A percentile compares a stretch with the other conserved stretches of the same genome.
Conservation (phyloP, 345 rosid species). For the Citrus reticulata region DNA sequence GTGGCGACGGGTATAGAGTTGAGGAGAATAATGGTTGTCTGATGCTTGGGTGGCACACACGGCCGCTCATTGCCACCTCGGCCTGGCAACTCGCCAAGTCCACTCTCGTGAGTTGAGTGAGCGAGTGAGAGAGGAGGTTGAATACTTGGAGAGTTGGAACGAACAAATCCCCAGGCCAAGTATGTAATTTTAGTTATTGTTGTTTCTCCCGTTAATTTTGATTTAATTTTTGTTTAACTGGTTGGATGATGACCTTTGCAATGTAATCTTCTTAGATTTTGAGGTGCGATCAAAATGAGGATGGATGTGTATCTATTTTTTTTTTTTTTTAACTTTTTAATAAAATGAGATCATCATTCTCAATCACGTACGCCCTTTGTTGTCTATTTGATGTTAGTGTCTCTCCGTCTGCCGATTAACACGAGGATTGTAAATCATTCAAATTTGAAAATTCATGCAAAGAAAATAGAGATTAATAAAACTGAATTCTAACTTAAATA, state of each 20-base stretch:
- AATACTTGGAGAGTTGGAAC: background rate
- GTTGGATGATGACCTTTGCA: background rate
- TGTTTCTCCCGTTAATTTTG: background rate
- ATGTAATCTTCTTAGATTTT: background rate
- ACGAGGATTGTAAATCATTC: no score
- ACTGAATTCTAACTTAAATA: no score
- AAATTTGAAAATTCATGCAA: no score
- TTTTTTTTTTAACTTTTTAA: background rate
- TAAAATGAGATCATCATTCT: background rate
- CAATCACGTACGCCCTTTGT: background rate
- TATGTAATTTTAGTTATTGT: background rate
- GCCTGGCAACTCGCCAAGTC: constrained; percentile 62
- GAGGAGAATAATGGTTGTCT: constrained; percentile 82
- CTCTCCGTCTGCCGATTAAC: no score
- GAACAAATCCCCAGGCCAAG: background rate
- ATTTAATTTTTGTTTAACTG: background rate
- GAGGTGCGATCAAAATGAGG: background rate
- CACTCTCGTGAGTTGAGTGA: background rate
- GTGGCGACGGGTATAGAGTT: constrained; percentile 86
- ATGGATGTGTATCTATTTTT: background rate
- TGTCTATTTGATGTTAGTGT: no score
- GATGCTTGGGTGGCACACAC: constrained; percentile 92
- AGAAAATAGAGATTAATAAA: no score
- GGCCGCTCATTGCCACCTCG: constrained; percentile 86
- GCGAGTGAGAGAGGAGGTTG: background rate